Base-by-base conservation (phyloP, 805 yeast genomes). In the Metschnikowia dekortorum region DNA sequence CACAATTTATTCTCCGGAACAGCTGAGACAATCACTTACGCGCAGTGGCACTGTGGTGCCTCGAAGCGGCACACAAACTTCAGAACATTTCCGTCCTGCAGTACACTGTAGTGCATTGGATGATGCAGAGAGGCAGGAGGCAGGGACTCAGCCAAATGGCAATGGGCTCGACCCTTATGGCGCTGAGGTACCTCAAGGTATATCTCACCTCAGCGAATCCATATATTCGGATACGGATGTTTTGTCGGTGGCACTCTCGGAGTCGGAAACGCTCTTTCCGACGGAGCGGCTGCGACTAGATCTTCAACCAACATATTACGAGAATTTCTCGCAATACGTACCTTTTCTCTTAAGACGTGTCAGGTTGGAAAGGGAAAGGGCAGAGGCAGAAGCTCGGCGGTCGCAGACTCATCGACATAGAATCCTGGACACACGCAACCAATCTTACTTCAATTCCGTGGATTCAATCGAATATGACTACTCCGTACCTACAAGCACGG, bases 261-360 rank as follows among this genome's bases (percentile, higher is more conserved):
- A 73, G 34, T 49, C 71, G 5, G 73, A 66, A n/a, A 73, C 78
- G 1, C 61, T 71, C 30, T 49, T 57, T 28, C 52, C 57, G 18
- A 58, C 61, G 26, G 51, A 50, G 29, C 53, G 49, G 11, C 66
- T 63, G 13, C 57, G 68, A 16, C 53, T 64, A 36, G 70, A 69
- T 32, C 58, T 72, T n/a, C 78, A 72, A 57, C 64, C 60, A 0
- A 59, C 69, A 2, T 73, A 60, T 54, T 59, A 58, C 29, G 74
- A 66, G n/a, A 73, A 73, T 50, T 73, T 65, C 53, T 67, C 68
- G 9, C 54, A 60, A 31, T 73, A 71, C 53, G 53, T 70, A 7
- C 78, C 78, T 6, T 73, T 53, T 56, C 54, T 71, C n/a, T 44
- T 70, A n/a, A 56, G 75, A 32, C 61, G 66, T 32, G 44, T 61